Base-by-base conservation (phyloP, 495 filamentous ascomycete species). In the Aspergillus conjunctus region DNA sequence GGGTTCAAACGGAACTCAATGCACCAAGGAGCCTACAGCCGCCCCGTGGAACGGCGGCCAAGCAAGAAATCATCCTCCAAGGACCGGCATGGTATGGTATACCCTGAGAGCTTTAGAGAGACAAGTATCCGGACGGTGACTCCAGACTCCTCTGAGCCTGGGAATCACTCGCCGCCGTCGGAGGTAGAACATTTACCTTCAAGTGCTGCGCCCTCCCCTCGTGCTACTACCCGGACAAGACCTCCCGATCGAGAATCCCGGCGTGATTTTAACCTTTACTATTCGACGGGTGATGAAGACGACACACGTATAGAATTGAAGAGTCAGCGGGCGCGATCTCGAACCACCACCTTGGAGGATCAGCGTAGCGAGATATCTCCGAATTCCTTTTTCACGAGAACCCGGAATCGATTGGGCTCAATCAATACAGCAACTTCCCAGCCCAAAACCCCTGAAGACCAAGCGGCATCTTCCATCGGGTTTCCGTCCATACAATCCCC, bases 1-100 rank as follows among this genome's bases (percentile, higher is more conserved):
- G 73, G 71, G 44, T 72, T 64, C 57, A 76, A 77, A 60, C 73
- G 78, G 63, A 76, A 73, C 62, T 80, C 78, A 11, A 67, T 74
- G 59, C 75, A 77, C 53, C 76, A 80, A 49, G 73, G 72, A 45
- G 52, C 71, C 41, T 70, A 78, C 60, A 79, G 73, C 58, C 76
- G 76, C 43, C 74, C 76, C 21, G 73, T 82, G 64, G 77, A 82
- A 68, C 73, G 79, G 18, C 74, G 80, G 33, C 68, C 81, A 1
- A 82, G 80, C 71, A 84, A 82, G 60, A 81, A 83, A 61, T 79
- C 79, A 17, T 81, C 80, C 18, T 83, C 81, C 7, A 76, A 74
- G 52, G 80, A 82, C 57, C 78, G 80, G 33, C 79, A 81, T 66
- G 81, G 79, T 44, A 81, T 80, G 69, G 72, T 82, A 26, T 83